These are phyloP conservation scores for Fusarium sublunatum DNA, from an alignment of 2,329 filamentous ascomycete species.

Conservation along the genomic window DNA sequence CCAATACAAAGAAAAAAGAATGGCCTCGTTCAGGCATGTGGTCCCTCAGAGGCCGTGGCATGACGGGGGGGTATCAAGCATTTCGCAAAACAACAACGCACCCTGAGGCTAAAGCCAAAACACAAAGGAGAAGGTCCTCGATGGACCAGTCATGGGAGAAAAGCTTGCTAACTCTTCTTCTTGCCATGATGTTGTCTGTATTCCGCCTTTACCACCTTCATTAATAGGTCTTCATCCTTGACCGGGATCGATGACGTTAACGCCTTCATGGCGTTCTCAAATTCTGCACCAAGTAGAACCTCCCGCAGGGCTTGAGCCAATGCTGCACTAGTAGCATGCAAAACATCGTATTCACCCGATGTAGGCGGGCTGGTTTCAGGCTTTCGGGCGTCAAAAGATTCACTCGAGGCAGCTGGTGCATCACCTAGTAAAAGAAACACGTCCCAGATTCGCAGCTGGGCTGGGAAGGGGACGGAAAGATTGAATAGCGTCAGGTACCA, in stretches of 20 bases:
- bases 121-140: conserved; percentile 39
- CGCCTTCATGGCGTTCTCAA: conserved; percentile 98
- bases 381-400: conserved; percentile 26
- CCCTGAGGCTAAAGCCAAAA: conserved; percentile 33
- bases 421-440: conserved; percentile 91
- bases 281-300: conserved; percentile 90
- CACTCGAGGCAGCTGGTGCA: conserved; percentile 17
- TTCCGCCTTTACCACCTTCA: conserved; percentile 89
- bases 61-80: conserved; percentile 44
- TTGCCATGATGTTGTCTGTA: conserved; percentile 74
- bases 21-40: conserved; percentile 42
- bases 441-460: conserved; percentile 96
- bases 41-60: conserved; percentile 40
- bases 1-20: conserved; percentile 38
- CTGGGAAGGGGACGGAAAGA: conserved; percentile 92
- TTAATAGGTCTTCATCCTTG: conserved; percentile 91
- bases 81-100: conserved; percentile 38
- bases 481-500: conserved; percentile 99
- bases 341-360: conserved; percentile 75
- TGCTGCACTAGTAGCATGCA: conserved; percentile 90
- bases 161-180: conserved; percentile 54
- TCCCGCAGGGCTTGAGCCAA: conserved; percentile 91
- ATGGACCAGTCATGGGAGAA: conserved; percentile 42
- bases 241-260: conserved; percentile 94
- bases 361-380: conserved; percentile 33